Evolutionary conservation across 768 basidiomycete genomes (phyloP), one percentile per base, ranked within the genome.

Genomic region (Mycena rosella): DNA sequence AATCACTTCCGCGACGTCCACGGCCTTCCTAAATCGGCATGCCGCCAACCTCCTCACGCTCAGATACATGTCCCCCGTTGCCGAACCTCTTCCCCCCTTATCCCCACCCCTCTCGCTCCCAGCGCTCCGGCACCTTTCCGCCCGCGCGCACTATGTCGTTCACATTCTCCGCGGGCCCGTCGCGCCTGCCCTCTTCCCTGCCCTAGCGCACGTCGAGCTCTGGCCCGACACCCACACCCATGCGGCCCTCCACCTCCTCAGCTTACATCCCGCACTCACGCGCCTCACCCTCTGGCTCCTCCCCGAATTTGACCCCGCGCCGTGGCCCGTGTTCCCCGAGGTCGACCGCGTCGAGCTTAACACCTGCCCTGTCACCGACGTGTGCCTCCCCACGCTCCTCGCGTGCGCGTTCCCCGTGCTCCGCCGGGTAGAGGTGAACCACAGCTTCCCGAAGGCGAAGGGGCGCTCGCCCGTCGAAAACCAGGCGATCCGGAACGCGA

Each of bases 11-110:
- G n/a, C 22, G 13, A 30, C 49, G 1, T 58, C 67, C 14, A 54
- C 57, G 9, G n/a, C 47, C 26, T 63, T 68, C 30, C 57, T 68
- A 22, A 60, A 54, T 32, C 56, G 67, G 15, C 67, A 68, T 49
- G 47, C 40, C 26, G 38, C 7, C 14, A 14, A 8, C 15, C 48
- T 63, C 27, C n/a, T 24, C 18, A 45, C 26, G 9, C 61, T 68
- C 9, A 63, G 27, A 27, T 68, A 68, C 61, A 68, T 68, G 67
- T 49, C 61, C 34, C 57, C 61, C 0, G 24, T 5, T 13, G 56
- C 40, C 4, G 56, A 34, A 27, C 40, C n/a, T n/a, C 55, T 26
- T 11, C n/a, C 45, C 34, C 8, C 6, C 13, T 2, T 3, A 29
- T 15, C 10, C 27, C 2, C 30, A 6, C 18, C 42, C 9, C 61